Evolutionary conservation across 2,329 filamentous ascomycete genomes (phyloP), one percentile per base, ranked within the genome.

Genomic region (Mariannaea sp.): DNA sequence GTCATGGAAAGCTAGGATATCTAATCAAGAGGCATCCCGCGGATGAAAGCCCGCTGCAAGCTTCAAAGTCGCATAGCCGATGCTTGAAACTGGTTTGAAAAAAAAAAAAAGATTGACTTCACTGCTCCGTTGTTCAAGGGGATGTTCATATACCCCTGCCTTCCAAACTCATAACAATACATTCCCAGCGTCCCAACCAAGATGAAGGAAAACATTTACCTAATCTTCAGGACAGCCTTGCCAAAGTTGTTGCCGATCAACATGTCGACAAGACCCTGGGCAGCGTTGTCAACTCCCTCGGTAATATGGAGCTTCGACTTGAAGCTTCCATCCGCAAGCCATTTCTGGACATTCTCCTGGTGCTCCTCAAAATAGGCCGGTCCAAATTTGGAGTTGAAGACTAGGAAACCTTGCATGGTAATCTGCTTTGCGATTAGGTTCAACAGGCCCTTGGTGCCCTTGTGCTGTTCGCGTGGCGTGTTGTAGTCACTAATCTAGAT

Each of bases 191-290:
- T 24, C 22, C 22, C 5, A 24, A 24, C 22, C 22, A 24, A 24
- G n/a, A n/a, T n/a, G n/a, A 5, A 24, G 22, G 22, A 5, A 5
- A 24, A 5, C 13, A 7, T 22, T 47, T 60, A 60, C 29, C 59
- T 56, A n/a, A 82, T 71, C 77, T 90, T 88, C 65, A 94, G 67
- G 17, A 94, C 82, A 13, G 90, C 88, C 82, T 96, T 96, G 62
- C 91, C 91, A 73, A 92, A 89, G 77, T 95, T 95, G 72, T 88
- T 81, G 41, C 91, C 91, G 66, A 82, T 71, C 49, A 94, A 79
- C 77, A 95, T 85, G 10, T 85, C 88, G 10, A 93, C 73, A 55
- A 95, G 79, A 0, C 87, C 91, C 51, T 92, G 82, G 5, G 84
- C 76, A 1, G 86, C 87, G n/a, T 89, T 85, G 56, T 95, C 91